Base-by-base conservation (phyloP, 768 basidiomycete genomes). In the Suillus plorans region DNA sequence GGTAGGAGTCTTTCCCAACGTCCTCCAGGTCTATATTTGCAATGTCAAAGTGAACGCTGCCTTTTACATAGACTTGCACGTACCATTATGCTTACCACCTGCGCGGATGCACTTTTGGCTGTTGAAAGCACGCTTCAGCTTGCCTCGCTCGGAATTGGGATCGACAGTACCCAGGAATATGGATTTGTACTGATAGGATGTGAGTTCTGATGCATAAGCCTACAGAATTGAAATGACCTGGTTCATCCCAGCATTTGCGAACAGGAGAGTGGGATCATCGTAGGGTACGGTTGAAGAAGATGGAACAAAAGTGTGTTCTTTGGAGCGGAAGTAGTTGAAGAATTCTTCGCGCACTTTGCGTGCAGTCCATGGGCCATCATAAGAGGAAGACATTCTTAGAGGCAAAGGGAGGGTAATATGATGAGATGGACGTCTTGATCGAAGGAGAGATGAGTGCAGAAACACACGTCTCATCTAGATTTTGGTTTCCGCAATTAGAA, bases 111-210 rank as follows among this genome's bases (percentile, higher is more conserved):
- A 99, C 78, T 99, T 99, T 76, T 99, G 97, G 60, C 86, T 90
- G 80, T 99, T 99, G 78, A 90, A 94, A 2, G 96, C 97, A 71
- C 97, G 91, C 74, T 89, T 94, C 67, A 97, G 82, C 74, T 92
- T 95, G 64, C 92, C 85, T 70, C 97, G 86, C 50, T 95, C 92
- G 2, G 96, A 97, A 69, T 94, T 84, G 37, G 97, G 95, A 79
- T 99, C 97, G 66, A 97, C 95, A 7, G 92, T 98, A 68, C 97
- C 97, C n/a, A 99, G 85, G 77, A 99, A 99, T 67, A 99, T 94
- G 50, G 93, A 81, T 80, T 99, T 99, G 83, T 92, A 99, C 91
- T 99, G 65, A 63, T 55, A 63, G 77, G 60, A 63, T 69, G 58
- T 69, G 68, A 60, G 67, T 53, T 4, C 13, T 8, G 36, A 44